Percentiles rank a stretch among this genome's conserved stretches.
phyloP scores from a whole-genome alignment of 2,329 filamentous ascomycete species.

The Penicillium sp. region DNA sequence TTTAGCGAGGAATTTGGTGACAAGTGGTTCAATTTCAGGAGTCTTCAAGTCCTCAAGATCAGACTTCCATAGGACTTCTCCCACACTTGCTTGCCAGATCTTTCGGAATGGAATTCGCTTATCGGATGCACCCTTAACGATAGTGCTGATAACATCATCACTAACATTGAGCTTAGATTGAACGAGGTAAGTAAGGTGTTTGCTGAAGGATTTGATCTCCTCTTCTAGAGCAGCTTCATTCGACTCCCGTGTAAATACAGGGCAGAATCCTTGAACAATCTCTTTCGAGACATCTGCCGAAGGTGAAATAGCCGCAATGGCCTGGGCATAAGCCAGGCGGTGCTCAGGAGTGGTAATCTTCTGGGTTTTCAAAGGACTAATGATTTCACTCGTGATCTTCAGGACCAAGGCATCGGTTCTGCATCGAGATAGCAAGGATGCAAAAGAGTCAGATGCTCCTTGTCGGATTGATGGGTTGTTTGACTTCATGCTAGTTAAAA shows the following conservation, averaged over 20 bases:
- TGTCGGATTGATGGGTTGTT: conserved; percentile 75
- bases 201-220: conserved; percentile 70
- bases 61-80: conserved; percentile 66
- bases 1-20: conserved; percentile 53
- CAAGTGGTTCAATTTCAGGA: conserved; percentile 48
- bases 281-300: conserved; percentile 64
- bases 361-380: conserved; percentile 74
- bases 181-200: conserved; percentile 64
- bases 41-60: conserved; percentile 50
- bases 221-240: conserved; percentile 79
- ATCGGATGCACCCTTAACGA: conserved; percentile 79
- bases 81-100: conserved; percentile 75
- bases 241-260: conserved; percentile 76
- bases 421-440: conserved; percentile 64
- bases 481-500: conserved; percentile 89
- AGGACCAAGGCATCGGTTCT: conserved; percentile 59
- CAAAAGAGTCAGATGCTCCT: conserved; percentile 74
- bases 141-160: conserved; percentile 66
- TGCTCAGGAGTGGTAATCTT: conserved; percentile 86
- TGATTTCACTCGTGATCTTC: conserved; percentile 73
- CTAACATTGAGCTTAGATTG: conserved; percentile 61
- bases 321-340: conserved; percentile 76
- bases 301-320: conserved; percentile 66
- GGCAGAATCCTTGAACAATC: conserved; percentile 64
- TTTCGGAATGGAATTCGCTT: conserved; percentile 78